Percentiles rank a stretch among this genome's conserved stretches.
Evolutionary conservation across 2,329 filamentous ascomycete species (phyloP).

Genomic region (Microascus cirrosus): DNA sequence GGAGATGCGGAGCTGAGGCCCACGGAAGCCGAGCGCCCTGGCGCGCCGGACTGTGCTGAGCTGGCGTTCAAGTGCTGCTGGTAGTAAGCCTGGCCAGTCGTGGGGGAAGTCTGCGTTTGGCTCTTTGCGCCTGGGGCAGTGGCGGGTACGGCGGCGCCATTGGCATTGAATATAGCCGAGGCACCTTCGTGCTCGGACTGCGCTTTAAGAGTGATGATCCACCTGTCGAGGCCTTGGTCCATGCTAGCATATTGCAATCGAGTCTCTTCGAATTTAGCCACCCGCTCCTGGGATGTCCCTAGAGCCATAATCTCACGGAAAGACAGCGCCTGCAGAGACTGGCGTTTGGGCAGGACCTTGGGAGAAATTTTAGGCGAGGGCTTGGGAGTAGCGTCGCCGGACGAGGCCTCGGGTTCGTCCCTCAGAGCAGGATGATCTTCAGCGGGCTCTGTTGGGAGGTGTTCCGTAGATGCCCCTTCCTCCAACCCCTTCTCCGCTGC

Average conservation of each 20-base stretch:
- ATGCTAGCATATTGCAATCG: conserved; percentile 58
- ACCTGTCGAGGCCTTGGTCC: conserved; percentile 61
- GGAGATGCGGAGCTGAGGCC: neutral
- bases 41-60: conserved; percentile 14
- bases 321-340: conserved; percentile 10
- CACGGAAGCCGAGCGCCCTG: neutral
- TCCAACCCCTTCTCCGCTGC: conserved; percentile 3
- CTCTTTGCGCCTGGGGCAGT: neutral
- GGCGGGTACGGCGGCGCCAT: neutral
- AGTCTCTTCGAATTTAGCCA: conserved; percentile 62
- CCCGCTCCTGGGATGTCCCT: conserved; percentile 53
- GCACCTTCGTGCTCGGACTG: conserved; percentile 8
- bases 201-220: conserved; percentile 35
- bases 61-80: conserved; percentile 46
- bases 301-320: conserved; percentile 73
- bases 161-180: neutral
- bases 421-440: conserved; percentile 15
- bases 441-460: neutral
- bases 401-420: neutral
- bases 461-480: neutral
- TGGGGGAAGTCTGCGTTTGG: neutral
- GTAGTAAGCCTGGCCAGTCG: conserved; percentile 26
- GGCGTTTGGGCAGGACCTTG: neutral
- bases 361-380: neutral
- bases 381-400: neutral